Evolutionary conservation across 306 rosid genomes (phyloP), one percentile per base, ranked within the genome.

Genomic region (Casuarina cunninghamiana): DNA sequence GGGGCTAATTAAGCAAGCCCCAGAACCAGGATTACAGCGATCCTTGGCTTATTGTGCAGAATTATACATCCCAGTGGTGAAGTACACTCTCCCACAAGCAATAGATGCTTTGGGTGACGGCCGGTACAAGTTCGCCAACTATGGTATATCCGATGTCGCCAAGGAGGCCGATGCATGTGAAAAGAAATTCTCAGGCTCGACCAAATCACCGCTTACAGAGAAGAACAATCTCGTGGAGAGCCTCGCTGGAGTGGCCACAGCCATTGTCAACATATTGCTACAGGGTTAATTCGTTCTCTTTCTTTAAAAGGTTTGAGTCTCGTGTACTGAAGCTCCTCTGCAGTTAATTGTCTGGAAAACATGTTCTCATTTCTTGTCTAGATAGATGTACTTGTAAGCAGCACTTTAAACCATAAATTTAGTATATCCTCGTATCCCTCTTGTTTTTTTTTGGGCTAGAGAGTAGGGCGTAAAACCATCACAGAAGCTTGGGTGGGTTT

Each of bases 31-130:
- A 5, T 38, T 88, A 63, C 92, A 93, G 84, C 87, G 84, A 50
- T 78, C 88, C 17, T 66, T 93, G 80, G 97, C 98, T 7, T 81
- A 82, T 82, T 93, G 97, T 66, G 98, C 97, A 17, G 94, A 93
- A 74, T 72, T 90, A 50, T 93, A 89, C 69, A 91, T 93, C 12
- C 98, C 93, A 2, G 81, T 88, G 10, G 98, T 93, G 74, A 93
- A 84, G 54, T 93, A 84, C 69, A 93, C 75, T 79, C 84, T 93
- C 1, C 97, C 98, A 5, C 95, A 93, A 69, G 94, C 97, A 2
- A 89, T 91, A 77, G 92, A 93, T 53, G 95, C 97, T 3, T 72
- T 93, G 69, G 71, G 2, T 5, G 86, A 84, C 51, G 91, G 91
- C 45, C 69, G 83, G 68, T 93, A 78, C 77, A 91, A 91, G 38